Evolutionary conservation across 179 eudicot species (phyloP).

Genomic region (Carnegiea gigantea): DNA sequence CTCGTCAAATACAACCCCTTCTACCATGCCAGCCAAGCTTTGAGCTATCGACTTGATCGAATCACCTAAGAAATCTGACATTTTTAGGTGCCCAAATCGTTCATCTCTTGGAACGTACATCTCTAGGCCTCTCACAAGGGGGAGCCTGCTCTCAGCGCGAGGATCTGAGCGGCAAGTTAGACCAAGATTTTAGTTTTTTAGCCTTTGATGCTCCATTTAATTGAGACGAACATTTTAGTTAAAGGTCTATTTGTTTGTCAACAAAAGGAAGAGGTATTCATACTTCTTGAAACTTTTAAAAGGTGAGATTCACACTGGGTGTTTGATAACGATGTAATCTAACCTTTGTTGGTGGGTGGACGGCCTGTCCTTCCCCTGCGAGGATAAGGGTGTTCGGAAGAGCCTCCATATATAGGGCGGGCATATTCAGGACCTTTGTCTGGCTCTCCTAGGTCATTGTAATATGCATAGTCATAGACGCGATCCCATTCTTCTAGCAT

Average conservation of each 20-base stretch:
- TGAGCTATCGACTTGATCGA: slow-evolving; percentile 62
- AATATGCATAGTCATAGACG: slow-evolving; percentile 79
- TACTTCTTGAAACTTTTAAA: neutral
- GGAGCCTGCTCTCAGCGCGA: slow-evolving; percentile 56
- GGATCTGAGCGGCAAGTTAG: slow-evolving; percentile 51
- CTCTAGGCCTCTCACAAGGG: slow-evolving; percentile 41
- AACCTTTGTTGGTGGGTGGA: slow-evolving; percentile 56
- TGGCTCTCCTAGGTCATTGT: slow-evolving; percentile 81
- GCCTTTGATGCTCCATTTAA: too few species aligned
- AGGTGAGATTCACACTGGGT: neutral
- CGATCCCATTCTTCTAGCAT: slow-evolving; percentile 84
- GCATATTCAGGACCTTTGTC: slow-evolving; percentile 53
- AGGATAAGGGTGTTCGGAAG: slow-evolving; percentile 74
- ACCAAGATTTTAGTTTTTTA: neutral
- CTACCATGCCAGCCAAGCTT: slow-evolving; percentile 35
- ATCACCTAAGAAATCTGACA: slow-evolving; percentile 68
- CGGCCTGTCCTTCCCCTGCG: slow-evolving; percentile 87
- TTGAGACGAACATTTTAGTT: neutral
- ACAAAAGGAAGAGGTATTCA: neutral
- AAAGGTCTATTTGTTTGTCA: neutral
- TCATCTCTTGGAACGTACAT: slow-evolving; percentile 91
- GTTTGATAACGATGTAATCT: neutral
- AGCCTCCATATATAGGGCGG: slow-evolving; percentile 79
- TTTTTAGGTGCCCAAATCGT: slow-evolving; percentile 54
- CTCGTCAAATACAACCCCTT: slow-evolving; percentile 42